Percentiles rank a stretch among this genome's conserved stretches.
Evolutionary conservation across 345 rosid species (phyloP).

Genomic region (Rhodomyrtus tomentosa): DNA sequence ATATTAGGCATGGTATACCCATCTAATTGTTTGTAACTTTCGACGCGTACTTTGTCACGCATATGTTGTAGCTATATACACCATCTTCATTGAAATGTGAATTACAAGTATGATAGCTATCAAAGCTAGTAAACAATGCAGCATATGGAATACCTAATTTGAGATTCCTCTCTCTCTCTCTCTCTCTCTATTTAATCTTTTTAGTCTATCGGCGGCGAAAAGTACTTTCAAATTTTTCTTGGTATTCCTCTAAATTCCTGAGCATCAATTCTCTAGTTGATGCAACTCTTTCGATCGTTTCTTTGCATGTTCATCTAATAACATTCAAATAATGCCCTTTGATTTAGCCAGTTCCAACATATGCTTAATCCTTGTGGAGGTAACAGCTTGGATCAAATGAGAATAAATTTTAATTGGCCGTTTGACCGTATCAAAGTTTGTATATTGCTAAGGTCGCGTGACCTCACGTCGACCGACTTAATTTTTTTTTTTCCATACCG

Average conservation of each 20-base stretch:
- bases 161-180: not conserved
- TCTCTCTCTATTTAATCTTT: accelerated
- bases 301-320: not conserved
- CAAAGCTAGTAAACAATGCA: not conserved
- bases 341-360: not conserved
- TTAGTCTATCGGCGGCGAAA: not conserved
- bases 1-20: not conserved
- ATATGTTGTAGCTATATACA: not conserved
- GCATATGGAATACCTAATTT: not conserved
- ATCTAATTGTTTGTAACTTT: not conserved
- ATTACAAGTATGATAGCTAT: not conserved
- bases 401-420: too few species aligned
- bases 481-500: not conserved
- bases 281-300: not conserved
- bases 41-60: accelerated
- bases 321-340: not conserved
- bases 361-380: not conserved
- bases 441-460: not conserved
- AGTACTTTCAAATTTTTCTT: not conserved
- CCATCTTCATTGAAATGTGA: not conserved
- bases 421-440: not conserved
- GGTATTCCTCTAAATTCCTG: not conserved
- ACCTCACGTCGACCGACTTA: not conserved
- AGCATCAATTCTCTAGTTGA: not conserved
- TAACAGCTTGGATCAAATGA: not conserved